These are phyloP conservation scores for Phanerochaete sordida DNA, from an alignment of 768 basidiomycete genomes.

Conservation along the genomic window DNA sequence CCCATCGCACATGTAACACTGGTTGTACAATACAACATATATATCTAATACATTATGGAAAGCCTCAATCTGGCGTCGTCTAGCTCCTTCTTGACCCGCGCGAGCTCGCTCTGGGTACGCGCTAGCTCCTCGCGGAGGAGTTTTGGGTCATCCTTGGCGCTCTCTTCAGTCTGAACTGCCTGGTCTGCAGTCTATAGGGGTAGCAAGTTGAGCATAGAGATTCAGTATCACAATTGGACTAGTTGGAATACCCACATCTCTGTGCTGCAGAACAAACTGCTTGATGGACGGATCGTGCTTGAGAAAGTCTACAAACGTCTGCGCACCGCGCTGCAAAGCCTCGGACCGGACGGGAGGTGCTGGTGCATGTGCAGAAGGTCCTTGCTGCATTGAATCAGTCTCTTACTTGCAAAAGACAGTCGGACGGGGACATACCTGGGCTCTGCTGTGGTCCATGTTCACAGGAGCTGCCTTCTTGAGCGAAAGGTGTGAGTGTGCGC, in stretches of 20 bases:
- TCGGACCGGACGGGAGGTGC: not conserved
- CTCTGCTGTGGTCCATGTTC: not conserved
- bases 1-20: not conserved
- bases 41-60: not conserved
- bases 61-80: not conserved
- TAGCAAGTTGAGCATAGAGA: not conserved
- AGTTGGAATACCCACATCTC: not conserved
- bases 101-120: not conserved
- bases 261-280: not conserved
- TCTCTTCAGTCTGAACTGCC: not conserved
- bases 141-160: not conserved
- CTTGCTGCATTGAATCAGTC: not conserved
- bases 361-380: not conserved
- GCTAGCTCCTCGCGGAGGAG: not conserved
- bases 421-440: not conserved
- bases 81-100: not conserved
- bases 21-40: not conserved
- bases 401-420: too few relatives aligned
- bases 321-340: slow-evolving; percentile 1
- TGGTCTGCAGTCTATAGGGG: not conserved
- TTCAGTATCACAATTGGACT: not conserved
- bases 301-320: not conserved
- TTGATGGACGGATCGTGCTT: not conserved
- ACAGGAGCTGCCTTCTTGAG: not conserved
- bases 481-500: not conserved